Evolutionary conservation across 306 rosid genomes (phyloP).

Genomic region (Rubus parviflorus): DNA sequence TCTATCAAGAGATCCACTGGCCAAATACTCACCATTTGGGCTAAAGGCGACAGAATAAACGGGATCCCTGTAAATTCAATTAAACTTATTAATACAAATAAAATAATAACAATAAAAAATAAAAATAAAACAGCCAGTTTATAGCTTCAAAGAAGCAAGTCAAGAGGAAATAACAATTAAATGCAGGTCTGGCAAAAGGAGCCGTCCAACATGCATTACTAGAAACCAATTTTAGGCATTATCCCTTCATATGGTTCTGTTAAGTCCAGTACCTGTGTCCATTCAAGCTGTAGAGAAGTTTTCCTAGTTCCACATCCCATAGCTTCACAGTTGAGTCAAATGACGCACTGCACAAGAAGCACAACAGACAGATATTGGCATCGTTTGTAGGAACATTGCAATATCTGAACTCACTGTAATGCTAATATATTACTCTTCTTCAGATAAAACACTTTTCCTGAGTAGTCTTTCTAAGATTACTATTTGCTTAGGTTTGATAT

Average conservation of each 20-base stretch:
- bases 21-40: constrained; percentile 87
- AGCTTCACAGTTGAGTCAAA: constrained; percentile 86
- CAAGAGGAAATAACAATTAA: not conserved
- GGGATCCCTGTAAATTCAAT: constrained; percentile 46
- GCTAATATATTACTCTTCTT: too few species aligned
- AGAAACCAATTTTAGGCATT: not conserved
- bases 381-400: too few species aligned
- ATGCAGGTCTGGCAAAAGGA: not conserved
- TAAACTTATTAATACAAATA: not conserved
- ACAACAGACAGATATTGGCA: not conserved
- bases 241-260: not conserved
- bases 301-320: constrained; percentile 89
- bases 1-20: constrained; percentile 90
- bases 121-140: not conserved
- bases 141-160: not conserved
- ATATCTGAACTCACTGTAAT: too few species aligned
- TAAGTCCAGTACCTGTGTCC: constrained; percentile 70
- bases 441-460: too few species aligned
- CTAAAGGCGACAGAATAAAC: constrained; percentile 95
- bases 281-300: constrained; percentile 65
- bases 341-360: constrained; percentile 68
- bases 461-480: not conserved
- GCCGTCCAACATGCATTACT: not conserved
- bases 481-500: not conserved
- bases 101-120: not conserved